Evolutionary conservation across 345 rosid genomes (phyloP).

Genomic region (Eucalyptus leucophloia): DNA sequence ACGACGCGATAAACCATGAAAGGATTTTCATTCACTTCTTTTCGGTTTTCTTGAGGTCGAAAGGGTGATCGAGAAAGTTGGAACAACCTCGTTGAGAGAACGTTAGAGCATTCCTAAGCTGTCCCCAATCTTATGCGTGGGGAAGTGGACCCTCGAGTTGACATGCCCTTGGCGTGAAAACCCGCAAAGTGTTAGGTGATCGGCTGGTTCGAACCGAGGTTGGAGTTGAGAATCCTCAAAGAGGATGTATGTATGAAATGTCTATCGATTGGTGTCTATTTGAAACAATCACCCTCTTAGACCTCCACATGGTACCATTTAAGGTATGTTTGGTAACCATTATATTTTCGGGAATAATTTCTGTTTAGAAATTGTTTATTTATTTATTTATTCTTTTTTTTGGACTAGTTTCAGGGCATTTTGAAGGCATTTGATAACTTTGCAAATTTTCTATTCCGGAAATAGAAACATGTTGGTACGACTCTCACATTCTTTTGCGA

Average conservation of each 20-base stretch:
- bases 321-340: too few relatives aligned
- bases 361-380: too few relatives aligned
- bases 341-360: rapidly evolving
- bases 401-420: too few relatives aligned
- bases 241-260: background rate
- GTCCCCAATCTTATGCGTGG: background rate
- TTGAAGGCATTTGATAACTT: too few relatives aligned
- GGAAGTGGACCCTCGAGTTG: background rate
- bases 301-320: background rate
- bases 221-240: background rate
- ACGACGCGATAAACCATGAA: background rate
- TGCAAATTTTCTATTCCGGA: too few relatives aligned
- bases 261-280: background rate
- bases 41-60: background rate
- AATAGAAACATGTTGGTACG: too few relatives aligned
- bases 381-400: too few relatives aligned
- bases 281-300: too few relatives aligned
- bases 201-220: background rate
- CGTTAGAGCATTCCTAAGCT: background rate
- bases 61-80: background rate
- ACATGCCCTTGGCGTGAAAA: background rate
- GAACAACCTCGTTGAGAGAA: background rate
- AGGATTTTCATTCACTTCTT: background rate
- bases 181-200: background rate
- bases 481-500: too few relatives aligned